Percentiles rank a stretch among this genome's conserved stretches.
phyloP scores from a whole-genome alignment of 805 yeast species.

The Spathaspora arborariae region DNA sequence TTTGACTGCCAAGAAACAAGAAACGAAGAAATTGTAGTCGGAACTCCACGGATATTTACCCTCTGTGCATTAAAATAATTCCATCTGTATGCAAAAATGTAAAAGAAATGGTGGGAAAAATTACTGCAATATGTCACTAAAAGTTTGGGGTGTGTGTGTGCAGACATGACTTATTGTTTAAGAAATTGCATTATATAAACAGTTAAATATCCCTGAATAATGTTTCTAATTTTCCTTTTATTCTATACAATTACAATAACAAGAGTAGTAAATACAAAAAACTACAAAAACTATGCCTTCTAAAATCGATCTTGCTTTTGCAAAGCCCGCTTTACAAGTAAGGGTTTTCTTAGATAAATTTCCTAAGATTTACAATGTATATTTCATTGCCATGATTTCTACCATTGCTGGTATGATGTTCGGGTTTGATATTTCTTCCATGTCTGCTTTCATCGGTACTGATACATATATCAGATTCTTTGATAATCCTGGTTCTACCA shows the following conservation, averaged over 20 bases:
- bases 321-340: constrained; percentile 30
- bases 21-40: not conserved
- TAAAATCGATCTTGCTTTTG: constrained; percentile 4
- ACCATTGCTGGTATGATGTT: constrained; percentile 69
- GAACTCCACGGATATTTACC: constrained; percentile 1
- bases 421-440: constrained; percentile 78
- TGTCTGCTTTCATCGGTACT: constrained; percentile 60
- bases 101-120: not conserved
- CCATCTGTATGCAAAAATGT: not conserved
- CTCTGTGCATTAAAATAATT: not conserved
- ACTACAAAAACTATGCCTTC: constrained; percentile 7
- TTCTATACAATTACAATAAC: not conserved
- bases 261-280: not conserved
- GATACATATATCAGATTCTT: constrained; percentile 50
- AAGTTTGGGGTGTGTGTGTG: not conserved
- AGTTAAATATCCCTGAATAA: not conserved
- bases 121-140: not conserved
- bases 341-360: constrained; percentile 27
- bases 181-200: not conserved
- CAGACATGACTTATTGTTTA: not conserved
- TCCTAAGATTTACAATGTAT: constrained; percentile 52
- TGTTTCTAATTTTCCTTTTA: not conserved
- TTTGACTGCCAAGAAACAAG: not conserved
- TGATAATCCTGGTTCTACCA: constrained; percentile 37
- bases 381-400: constrained; percentile 51